These are phyloP conservation scores for Casuarina glauca DNA, from an alignment of 306 rosid species.

Conservation along the genomic window DNA sequence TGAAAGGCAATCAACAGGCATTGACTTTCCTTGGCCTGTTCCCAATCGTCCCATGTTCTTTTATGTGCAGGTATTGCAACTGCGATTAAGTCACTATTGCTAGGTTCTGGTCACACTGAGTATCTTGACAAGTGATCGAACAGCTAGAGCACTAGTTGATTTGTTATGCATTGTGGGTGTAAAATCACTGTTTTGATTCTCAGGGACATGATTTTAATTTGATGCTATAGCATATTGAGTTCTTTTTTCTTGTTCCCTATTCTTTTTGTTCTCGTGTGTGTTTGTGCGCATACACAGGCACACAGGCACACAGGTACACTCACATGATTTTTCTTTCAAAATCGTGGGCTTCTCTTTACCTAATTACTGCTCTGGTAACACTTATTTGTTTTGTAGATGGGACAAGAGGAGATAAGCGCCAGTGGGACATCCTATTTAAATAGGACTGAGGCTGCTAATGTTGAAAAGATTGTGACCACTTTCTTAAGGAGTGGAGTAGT, in stretches of 20 bases:
- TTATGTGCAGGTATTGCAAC: constrained; percentile 80
- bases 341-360: neutral
- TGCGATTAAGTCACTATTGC: neutral
- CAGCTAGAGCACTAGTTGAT: neutral
- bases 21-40: constrained; percentile 99
- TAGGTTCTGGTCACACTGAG: constrained; percentile 10
- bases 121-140: neutral
- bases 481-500: constrained; percentile 97
- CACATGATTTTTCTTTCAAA: neutral
- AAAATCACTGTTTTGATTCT: neutral
- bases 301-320: no score
- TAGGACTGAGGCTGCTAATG: constrained; percentile 99
- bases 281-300: neutral
- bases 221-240: neutral
- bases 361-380: constrained; percentile 1
- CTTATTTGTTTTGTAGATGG: constrained; percentile 67
- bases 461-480: constrained; percentile 97
- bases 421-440: constrained; percentile 96
- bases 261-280: neutral
- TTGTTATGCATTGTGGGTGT: neutral
- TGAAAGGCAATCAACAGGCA: constrained; percentile 92
- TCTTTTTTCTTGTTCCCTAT: neutral
- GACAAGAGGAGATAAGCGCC: constrained; percentile 99
- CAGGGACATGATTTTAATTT: neutral
- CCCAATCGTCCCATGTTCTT: constrained; percentile 99